Evolutionary conservation across 768 basidiomycete species (phyloP).

Genomic region (Crucibulum laeve): DNA sequence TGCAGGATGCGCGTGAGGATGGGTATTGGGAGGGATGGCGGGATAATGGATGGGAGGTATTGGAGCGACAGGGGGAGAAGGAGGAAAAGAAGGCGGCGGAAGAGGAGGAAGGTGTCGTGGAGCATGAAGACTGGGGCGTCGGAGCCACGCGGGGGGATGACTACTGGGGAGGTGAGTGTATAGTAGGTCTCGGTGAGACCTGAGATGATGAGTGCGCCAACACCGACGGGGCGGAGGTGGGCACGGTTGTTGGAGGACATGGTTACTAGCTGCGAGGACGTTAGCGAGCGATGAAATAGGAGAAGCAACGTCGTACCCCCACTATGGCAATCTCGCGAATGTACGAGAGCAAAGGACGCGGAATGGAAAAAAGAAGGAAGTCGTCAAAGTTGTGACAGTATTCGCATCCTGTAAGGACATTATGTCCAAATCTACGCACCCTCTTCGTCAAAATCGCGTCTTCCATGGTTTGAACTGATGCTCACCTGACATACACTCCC

Average conservation of each 20-base stretch:
- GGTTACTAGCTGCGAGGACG: slow-evolving; percentile 13
- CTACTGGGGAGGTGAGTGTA: slow-evolving; percentile 41
- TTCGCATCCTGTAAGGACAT: slow-evolving; percentile 56
- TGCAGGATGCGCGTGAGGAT: slow-evolving; percentile 21
- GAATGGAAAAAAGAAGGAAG: slow-evolving; percentile 54
- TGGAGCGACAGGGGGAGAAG: slow-evolving; percentile 48
- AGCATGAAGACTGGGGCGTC: slow-evolving; percentile 34
- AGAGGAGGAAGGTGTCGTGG: slow-evolving; percentile 52
- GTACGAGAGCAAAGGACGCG: slow-evolving; percentile 53
- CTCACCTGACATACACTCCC: slow-evolving; percentile 54
- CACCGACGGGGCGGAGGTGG: slow-evolving; percentile 32
- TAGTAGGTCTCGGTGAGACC: slow-evolving; percentile 53
- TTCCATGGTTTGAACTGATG: neutral
- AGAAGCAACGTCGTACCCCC: slow-evolving; percentile 29
- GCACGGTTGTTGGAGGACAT: slow-evolving; percentile 23
- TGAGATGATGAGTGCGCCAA: slow-evolving; percentile 45
- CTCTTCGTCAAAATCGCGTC: neutral
- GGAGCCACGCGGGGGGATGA: slow-evolving; percentile 34
- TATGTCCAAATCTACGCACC: slow-evolving; percentile 59
- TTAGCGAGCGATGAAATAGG: neutral
- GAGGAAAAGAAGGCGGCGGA: slow-evolving; percentile 58
- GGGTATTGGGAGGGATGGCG: slow-evolving; percentile 26
- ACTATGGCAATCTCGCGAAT: slow-evolving; percentile 51
- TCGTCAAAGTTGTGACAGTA: slow-evolving; percentile 61
- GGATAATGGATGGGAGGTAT: slow-evolving; percentile 27